These are phyloP conservation scores for Epichloe sibirici DNA, from an alignment of 2,329 filamentous ascomycete genomes.

Conservation along the genomic window DNA sequence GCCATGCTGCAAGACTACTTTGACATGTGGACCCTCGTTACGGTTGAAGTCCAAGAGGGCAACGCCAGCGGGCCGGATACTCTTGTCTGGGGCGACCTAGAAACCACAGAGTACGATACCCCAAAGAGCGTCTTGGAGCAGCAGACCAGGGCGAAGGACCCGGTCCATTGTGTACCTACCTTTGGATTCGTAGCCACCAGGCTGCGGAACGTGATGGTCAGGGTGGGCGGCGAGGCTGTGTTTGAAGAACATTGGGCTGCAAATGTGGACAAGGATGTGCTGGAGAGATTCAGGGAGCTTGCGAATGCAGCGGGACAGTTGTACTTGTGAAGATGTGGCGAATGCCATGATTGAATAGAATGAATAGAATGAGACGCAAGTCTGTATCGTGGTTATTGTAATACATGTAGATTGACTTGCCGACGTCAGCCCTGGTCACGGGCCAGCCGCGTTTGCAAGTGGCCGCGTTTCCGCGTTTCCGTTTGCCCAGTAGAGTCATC, in stretches of 20 bases:
- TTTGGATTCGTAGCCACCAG: constrained; percentile 52
- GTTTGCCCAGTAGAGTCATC: too few relatives aligned
- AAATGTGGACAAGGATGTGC: constrained; percentile 64
- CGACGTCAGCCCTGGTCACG: too few relatives aligned
- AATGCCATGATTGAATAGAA: constrained; percentile 10
- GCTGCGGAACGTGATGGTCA: constrained; percentile 44
- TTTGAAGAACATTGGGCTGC: constrained; percentile 58
- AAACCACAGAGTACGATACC: constrained; percentile 41
- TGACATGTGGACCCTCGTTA: constrained; percentile 60
- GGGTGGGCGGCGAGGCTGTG: constrained; percentile 48
- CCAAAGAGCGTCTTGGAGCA: constrained; percentile 41
- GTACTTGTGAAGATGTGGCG: neutral
- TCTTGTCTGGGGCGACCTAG: constrained; percentile 33
- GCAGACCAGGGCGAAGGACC: constrained; percentile 45
- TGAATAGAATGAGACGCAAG: neutral
- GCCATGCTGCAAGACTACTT: constrained; percentile 59
- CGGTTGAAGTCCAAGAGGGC: constrained; percentile 53
- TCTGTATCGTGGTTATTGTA: too few relatives aligned
- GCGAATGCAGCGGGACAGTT: constrained; percentile 4
- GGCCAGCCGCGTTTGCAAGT: too few relatives aligned
- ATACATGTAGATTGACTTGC: too few relatives aligned
- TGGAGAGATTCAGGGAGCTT: constrained; percentile 45
- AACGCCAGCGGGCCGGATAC: constrained; percentile 38
- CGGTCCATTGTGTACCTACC: constrained; percentile 53
- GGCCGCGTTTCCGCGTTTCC: too few relatives aligned